Percentiles rank a stretch among this genome's conserved stretches.
Evolutionary conservation across 1,284 basidiomycete species (phyloP).

Genomic region (Cutaneotrichosporon sp.): DNA sequence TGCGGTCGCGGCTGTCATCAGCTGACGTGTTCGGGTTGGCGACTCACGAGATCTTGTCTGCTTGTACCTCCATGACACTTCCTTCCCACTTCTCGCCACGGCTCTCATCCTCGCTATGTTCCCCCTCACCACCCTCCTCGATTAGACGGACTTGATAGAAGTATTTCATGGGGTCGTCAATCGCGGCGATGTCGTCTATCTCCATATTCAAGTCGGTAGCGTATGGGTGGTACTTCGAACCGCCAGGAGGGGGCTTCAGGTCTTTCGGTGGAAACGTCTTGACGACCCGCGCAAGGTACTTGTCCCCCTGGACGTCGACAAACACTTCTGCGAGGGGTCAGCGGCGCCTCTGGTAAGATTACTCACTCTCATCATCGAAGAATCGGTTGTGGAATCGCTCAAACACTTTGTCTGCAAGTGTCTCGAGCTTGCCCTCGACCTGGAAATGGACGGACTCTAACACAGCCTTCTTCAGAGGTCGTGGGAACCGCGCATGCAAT

Average conservation of each 20-base stretch:
- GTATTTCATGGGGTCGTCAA: slow-evolving; percentile 78
- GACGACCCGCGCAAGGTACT: slow-evolving; percentile 54
- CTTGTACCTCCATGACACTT: slow-evolving; percentile 74
- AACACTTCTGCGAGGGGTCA: slow-evolving; percentile 61
- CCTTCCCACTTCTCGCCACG: slow-evolving; percentile 49
- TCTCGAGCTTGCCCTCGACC: slow-evolving; percentile 90
- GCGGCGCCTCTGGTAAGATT: background rate
- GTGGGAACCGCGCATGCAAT: slow-evolving; percentile 85
- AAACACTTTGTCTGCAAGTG: slow-evolving; percentile 86
- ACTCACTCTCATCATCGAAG: slow-evolving; percentile 75
- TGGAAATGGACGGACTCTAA: slow-evolving; percentile 92
- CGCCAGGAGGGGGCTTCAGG: slow-evolving; percentile 54
- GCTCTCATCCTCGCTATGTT: slow-evolving; percentile 32
- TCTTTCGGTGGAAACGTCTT: slow-evolving; percentile 31
- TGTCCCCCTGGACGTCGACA: slow-evolving; percentile 75
- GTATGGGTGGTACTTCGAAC: slow-evolving; percentile 50
- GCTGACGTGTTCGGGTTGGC: background rate
- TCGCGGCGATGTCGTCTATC: slow-evolving; percentile 62
- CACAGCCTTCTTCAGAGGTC: slow-evolving; percentile 83
- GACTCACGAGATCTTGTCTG: slow-evolving; percentile 69
- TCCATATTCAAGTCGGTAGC: slow-evolving; percentile 73
- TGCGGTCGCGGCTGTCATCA: slow-evolving; percentile 74
- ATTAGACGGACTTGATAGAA: slow-evolving; percentile 78
- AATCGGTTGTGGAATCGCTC: slow-evolving; percentile 95
- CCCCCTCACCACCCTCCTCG: slow-evolving; percentile 32